Percentiles rank a stretch among this genome's conserved stretches.
These are phyloP conservation scores for Scheffersomyces titani DNA, from an alignment of 1,139 yeast species.

Conservation along the genomic window DNA sequence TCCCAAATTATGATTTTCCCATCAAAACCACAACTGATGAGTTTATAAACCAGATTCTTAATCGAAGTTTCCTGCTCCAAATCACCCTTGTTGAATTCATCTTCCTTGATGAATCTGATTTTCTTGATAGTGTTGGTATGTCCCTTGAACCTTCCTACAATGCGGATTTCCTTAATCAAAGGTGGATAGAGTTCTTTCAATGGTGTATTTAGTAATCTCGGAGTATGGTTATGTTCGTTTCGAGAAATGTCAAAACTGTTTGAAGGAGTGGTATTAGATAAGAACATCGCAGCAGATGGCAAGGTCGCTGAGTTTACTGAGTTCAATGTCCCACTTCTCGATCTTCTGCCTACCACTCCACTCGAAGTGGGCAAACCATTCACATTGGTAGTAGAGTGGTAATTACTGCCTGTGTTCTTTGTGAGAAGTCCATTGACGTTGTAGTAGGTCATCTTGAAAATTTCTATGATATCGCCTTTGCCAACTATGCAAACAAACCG, in stretches of 20 bases:
- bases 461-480: conserved; percentile 59
- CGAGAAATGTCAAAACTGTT: conserved; percentile 21
- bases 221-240: conserved; percentile 2
- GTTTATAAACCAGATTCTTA: conserved; percentile 44
- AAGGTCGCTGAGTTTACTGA: conserved; percentile 24
- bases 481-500: conserved; percentile 60
- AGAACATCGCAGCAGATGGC: conserved; percentile 13
- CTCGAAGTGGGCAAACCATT: conserved; percentile 8
- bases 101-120: conserved; percentile 34
- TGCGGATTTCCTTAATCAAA: conserved; percentile 40
- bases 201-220: neutral
- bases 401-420: conserved; percentile 16
- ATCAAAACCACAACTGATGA: conserved; percentile 72
- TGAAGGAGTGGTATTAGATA: conserved; percentile 24
- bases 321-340: conserved; percentile 41
- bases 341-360: conserved; percentile 23
- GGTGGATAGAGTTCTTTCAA: conserved; percentile 30
- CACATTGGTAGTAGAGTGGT: conserved; percentile 15
- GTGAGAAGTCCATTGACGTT: conserved; percentile 35
- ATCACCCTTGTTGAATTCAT: conserved; percentile 15
- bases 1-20: conserved; percentile 73
- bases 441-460: conserved; percentile 48
- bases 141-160: conserved; percentile 59
- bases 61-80: conserved; percentile 17
- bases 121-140: conserved; percentile 65